phyloP scores from a whole-genome alignment of 768 basidiomycete genomes.

The Boletus vinaceobasis region DNA sequence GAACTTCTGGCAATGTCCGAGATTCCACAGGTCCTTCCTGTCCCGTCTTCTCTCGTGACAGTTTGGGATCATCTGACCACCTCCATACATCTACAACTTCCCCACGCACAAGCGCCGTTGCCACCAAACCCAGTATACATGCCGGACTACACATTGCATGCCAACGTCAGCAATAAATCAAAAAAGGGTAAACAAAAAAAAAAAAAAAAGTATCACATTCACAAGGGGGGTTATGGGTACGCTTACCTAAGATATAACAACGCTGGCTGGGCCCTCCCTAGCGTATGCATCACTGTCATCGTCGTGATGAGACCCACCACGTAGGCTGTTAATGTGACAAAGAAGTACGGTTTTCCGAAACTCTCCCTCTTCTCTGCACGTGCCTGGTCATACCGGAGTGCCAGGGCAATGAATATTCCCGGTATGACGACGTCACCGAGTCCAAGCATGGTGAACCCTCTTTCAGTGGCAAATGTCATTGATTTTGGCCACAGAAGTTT shows the following conservation, averaged over 20 bases:
- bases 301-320: constrained; percentile 67
- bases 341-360: constrained; percentile 76
- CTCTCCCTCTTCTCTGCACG: constrained; percentile 34
- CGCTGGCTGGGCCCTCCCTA: constrained; percentile 81
- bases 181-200: too few relatives aligned
- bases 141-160: constrained; percentile 50
- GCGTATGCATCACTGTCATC: constrained; percentile 82
- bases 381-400: constrained; percentile 78
- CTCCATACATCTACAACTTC: constrained; percentile 69
- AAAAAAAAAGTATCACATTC: too few relatives aligned
- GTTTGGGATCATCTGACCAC: constrained; percentile 59
- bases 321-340: constrained; percentile 66
- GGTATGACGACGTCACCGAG: constrained; percentile 81
- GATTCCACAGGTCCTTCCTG: constrained; percentile 8
- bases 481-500: constrained; percentile 88
- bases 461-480: constrained; percentile 40
- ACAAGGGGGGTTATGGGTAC: neutral
- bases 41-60: constrained; percentile 18
- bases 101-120: constrained; percentile 57
- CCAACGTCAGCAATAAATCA: neutral
- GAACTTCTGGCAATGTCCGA: constrained; percentile 11
- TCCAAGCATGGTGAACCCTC: constrained; percentile 86
- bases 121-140: constrained; percentile 67
- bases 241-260: constrained; percentile 84
- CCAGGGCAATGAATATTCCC: constrained; percentile 73